A percentile compares a stretch with the other conserved stretches of the same genome.
Evolutionary conservation across 345 rosid genomes (phyloP).

Genomic region (Eutrema heterophyllum): DNA sequence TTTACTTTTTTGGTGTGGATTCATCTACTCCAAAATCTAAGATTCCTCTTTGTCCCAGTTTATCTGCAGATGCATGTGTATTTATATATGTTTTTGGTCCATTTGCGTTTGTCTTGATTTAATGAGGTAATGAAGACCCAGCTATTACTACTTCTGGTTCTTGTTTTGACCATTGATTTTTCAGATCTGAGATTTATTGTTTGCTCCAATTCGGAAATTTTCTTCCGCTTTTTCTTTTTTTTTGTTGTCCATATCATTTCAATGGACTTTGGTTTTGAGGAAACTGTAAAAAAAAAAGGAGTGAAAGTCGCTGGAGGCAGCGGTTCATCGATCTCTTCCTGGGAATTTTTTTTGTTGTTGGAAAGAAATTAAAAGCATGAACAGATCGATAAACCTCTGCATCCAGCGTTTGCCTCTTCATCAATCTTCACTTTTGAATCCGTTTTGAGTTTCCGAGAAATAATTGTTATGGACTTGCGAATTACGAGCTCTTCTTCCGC

Average conservation of each 20-base stretch:
- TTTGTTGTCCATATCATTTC: neutral
- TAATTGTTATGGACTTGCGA: neutral
- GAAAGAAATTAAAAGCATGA: constrained; percentile 45
- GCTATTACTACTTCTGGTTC: neutral
- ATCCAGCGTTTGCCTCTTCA: constrained; percentile 62
- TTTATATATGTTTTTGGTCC: neutral
- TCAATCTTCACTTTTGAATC: neutral
- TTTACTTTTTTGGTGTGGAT: neutral
- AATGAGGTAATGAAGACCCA: neutral
- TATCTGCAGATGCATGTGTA: neutral
- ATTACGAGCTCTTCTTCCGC: no score
- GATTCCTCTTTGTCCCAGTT: neutral
- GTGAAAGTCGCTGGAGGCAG: constrained; percentile 88
- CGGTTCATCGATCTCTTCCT: constrained; percentile 99
- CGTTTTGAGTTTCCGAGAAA: neutral
- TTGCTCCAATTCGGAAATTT: neutral
- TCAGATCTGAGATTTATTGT: constrained; percentile 30
- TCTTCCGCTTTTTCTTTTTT: neutral
- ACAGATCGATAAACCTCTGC: constrained; percentile 99
- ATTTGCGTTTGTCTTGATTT: neutral
- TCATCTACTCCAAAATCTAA: neutral
- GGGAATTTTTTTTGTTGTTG: constrained; percentile 29
- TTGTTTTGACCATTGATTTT: neutral
- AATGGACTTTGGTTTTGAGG: no score
- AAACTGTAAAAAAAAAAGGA: neutral